Conservation (phyloP, 2,329 filamentous ascomycete genomes). For the Penicillium sp. region DNA sequence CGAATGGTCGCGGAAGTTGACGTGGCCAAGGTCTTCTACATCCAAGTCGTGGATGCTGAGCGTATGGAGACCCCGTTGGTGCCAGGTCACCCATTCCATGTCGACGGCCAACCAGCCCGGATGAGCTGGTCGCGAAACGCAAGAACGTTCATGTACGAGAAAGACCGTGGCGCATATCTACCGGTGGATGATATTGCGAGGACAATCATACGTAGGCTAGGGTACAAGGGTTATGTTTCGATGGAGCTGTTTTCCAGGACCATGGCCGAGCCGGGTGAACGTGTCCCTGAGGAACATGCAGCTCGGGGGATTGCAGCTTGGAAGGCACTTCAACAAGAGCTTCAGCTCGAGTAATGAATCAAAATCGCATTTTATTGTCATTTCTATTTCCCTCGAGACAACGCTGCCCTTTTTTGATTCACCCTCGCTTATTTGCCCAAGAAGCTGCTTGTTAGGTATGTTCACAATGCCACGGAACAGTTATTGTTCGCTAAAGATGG, state of each 20-base stretch:
- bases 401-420: no score
- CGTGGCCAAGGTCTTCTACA: slow-evolving; percentile 68
- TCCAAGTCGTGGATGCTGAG: slow-evolving; percentile 77
- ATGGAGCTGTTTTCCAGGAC: slow-evolving; percentile 69
- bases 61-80: slow-evolving; percentile 60
- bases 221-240: slow-evolving; percentile 70
- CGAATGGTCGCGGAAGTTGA: slow-evolving; percentile 60
- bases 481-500: no score
- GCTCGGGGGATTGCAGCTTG: slow-evolving; percentile 54
- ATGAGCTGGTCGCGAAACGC: slow-evolving; percentile 83
- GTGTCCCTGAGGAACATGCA: slow-evolving; percentile 59
- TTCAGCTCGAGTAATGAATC: slow-evolving; percentile 4
- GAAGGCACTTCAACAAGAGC: slow-evolving; percentile 44
- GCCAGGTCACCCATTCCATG: slow-evolving; percentile 60
- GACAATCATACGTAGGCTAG: slow-evolving; percentile 56
- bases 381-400: no score
- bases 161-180: slow-evolving; percentile 65
- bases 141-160: slow-evolving; percentile 67
- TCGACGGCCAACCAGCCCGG: slow-evolving; percentile 58
- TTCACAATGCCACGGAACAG: no score
- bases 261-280: slow-evolving; percentile 56
- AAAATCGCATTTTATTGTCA: neutral
- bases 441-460: no score
- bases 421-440: no score
- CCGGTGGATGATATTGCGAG: slow-evolving; percentile 64